phyloP scores from a whole-genome alignment of 2,329 filamentous ascomycete species.

The Corynespora cassiicola region DNA sequence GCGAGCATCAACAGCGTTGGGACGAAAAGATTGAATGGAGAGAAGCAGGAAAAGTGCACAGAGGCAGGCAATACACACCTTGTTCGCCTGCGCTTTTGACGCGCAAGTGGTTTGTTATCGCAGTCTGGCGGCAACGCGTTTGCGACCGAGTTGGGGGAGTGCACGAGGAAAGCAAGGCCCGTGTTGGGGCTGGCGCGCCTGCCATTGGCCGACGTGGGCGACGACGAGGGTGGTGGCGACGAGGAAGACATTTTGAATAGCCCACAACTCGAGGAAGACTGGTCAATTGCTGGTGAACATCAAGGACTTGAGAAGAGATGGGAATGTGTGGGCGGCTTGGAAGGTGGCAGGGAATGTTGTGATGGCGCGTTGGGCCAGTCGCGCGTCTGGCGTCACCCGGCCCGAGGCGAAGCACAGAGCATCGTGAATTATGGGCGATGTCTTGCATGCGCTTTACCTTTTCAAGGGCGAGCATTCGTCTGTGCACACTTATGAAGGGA shows the following conservation, averaged over 20 bases:
- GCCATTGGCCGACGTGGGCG: conserved; percentile 24
- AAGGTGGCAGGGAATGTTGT: conserved; percentile 34
- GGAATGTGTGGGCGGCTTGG: conserved; percentile 4
- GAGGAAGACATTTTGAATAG: too few relatives aligned
- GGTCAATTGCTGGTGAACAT: too few relatives aligned
- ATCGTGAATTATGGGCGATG: conserved; percentile 16
- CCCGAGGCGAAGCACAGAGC: conserved; percentile 11
- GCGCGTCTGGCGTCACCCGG: conserved; percentile 5
- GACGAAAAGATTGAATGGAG: too few relatives aligned
- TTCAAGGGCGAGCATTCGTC: background rate
- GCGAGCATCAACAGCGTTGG: conserved; percentile 25
- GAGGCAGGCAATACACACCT: conserved; percentile 54
- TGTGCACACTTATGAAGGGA: conserved; percentile 1
- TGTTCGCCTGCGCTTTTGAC: conserved; percentile 67
- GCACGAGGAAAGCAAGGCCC: conserved; percentile 64
- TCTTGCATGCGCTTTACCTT: conserved; percentile 14
- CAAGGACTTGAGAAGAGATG: background rate
- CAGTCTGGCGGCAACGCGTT: conserved; percentile 63
- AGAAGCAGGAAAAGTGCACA: conserved; percentile 15
- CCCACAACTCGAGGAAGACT: too few relatives aligned
- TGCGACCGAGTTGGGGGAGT: conserved; percentile 63
- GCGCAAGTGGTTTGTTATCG: conserved; percentile 65
- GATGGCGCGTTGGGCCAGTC: conserved; percentile 12
- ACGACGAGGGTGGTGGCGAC: conserved; percentile 29
- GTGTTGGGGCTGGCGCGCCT: conserved; percentile 34